These are phyloP conservation scores for Yamadazyma sp. DNA, from an alignment of 1,139 yeast species.

Conservation along the genomic window DNA sequence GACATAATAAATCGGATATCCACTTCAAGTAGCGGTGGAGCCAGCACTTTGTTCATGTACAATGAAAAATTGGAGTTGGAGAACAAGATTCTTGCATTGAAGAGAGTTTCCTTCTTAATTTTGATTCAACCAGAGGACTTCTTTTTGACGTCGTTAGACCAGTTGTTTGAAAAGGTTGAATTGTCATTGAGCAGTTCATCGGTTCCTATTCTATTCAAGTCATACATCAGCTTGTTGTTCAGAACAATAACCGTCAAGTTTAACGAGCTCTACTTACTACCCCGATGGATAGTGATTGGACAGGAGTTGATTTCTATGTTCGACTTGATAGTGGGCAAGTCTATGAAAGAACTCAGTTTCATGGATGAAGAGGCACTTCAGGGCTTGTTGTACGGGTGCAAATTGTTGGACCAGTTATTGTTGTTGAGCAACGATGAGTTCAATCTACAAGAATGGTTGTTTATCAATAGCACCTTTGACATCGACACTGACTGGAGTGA, in stretches of 20 bases:
- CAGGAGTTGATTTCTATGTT: slow-evolving; percentile 60
- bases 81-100: slow-evolving; percentile 47
- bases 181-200: slow-evolving; percentile 34
- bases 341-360: slow-evolving; percentile 30
- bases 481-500: slow-evolving; percentile 26
- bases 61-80: slow-evolving; percentile 66
- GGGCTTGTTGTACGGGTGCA: slow-evolving; percentile 60
- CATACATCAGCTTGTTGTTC: slow-evolving; percentile 54
- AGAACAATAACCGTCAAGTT: slow-evolving; percentile 64
- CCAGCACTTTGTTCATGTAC: slow-evolving; percentile 71
- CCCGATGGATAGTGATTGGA: slow-evolving; percentile 70
- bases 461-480: slow-evolving; percentile 70
- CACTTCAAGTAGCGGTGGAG: slow-evolving; percentile 46
- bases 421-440: slow-evolving; percentile 76
- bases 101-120: slow-evolving; percentile 61
- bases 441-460: slow-evolving; percentile 81
- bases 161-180: slow-evolving; percentile 51
- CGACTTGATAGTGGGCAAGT: slow-evolving; percentile 33
- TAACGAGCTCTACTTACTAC: slow-evolving; percentile 61
- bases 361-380: slow-evolving; percentile 39
- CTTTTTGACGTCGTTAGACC: slow-evolving; percentile 50
- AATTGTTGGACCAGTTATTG: slow-evolving; percentile 72
- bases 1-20: slow-evolving; percentile 57
- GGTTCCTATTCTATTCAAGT: slow-evolving; percentile 34
- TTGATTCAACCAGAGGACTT: slow-evolving; percentile 60